Conservation (phyloP, 2,329 filamentous ascomycete species). For the Trichoderma gracile region DNA sequence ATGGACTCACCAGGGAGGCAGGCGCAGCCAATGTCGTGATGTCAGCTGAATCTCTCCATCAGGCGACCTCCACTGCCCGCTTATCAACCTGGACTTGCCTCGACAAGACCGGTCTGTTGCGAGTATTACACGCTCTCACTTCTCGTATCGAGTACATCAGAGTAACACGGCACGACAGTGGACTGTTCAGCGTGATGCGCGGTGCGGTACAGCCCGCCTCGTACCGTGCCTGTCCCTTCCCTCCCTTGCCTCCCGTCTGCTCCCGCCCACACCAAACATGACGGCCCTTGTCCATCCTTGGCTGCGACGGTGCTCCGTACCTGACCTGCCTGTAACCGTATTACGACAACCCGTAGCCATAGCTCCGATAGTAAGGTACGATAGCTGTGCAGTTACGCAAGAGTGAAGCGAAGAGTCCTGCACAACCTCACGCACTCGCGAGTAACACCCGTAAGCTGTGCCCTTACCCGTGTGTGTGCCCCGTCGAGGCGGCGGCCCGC, state of each 20-base stretch:
- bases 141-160: neutral
- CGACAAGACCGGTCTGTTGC: no score
- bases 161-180: no score
- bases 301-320: neutral
- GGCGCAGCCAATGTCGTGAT: no score
- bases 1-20: no score
- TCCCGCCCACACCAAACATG: constrained; percentile 11
- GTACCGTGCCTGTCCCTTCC: constrained; percentile 13
- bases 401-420: no score
- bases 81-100: neutral
- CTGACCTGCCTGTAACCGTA: no score
- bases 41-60: no score
- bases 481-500: constrained; percentile 5
- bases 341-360: no score
- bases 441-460: neutral
- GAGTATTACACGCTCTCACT: no score
- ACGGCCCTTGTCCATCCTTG: neutral
- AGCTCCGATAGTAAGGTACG: no score
- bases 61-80: no score
- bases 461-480: constrained; percentile 4
- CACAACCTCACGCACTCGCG: neutral
- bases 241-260: neutral
- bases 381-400: no score
- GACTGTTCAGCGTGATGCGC: neutral
- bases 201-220: neutral